Evolutionary conservation across 768 basidiomycete species (phyloP).

Genomic region (Mycena venus): DNA sequence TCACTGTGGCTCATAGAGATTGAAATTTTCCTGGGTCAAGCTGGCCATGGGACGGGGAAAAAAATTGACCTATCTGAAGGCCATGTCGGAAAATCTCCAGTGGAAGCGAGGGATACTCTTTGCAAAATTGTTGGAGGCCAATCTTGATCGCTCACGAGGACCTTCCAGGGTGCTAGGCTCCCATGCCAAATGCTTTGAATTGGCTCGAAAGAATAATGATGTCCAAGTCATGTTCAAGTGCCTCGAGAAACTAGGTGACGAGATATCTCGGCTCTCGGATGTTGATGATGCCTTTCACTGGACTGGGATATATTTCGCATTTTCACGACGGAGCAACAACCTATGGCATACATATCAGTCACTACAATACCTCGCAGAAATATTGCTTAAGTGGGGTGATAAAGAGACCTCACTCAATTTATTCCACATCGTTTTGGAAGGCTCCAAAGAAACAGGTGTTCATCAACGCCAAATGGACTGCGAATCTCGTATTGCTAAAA

Average conservation of each 20-base stretch:
- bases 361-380: neutral
- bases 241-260: slow-evolving; percentile 2
- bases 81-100: neutral
- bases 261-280: neutral
- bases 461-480: neutral
- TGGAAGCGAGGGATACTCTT: neutral
- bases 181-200: neutral
- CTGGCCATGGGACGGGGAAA: neutral
- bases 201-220: neutral
- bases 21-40: neutral
- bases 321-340: neutral
- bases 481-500: neutral
- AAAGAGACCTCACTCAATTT: neutral
- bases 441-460: neutral
- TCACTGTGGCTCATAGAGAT: neutral
- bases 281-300: neutral
- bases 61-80: neutral
- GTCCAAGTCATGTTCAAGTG: slow-evolving; percentile 5
- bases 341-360: neutral
- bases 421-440: neutral
- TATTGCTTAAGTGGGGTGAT: neutral
- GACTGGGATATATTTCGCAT: neutral
- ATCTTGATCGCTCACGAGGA: neutral
- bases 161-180: neutral
- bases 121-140: neutral